Conservation (phyloP, 495 filamentous ascomycete genomes). For the Trichoderma virens region DNA sequence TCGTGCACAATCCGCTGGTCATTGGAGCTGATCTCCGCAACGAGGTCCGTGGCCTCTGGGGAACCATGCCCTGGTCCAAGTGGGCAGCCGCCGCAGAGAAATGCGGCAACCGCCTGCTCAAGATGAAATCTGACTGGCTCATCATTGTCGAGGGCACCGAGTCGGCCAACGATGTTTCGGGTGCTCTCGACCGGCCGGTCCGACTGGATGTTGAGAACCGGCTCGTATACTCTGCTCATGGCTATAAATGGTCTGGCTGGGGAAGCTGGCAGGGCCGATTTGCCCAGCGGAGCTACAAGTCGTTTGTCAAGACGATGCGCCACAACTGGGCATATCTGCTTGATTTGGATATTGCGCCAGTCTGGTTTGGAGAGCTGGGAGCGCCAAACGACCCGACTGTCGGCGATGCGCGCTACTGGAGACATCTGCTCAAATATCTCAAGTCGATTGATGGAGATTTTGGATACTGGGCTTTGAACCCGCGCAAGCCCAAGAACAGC, state of each 20-base stretch:
- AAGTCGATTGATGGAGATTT: conserved; percentile 49
- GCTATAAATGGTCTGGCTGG: conserved; percentile 57
- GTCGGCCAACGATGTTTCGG: conserved; percentile 49
- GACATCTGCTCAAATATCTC: conserved; percentile 46
- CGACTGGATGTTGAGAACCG: conserved; percentile 40
- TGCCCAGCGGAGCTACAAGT: conserved; percentile 43
- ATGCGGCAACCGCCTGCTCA: conserved; percentile 45
- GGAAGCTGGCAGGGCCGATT: conserved; percentile 45
- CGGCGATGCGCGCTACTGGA: conserved; percentile 53
- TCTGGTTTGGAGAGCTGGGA: conserved; percentile 57
- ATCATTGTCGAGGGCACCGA: conserved; percentile 55
- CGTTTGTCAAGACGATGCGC: conserved; percentile 49
- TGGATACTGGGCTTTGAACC: conserved; percentile 59
- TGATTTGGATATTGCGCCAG: conserved; percentile 47
- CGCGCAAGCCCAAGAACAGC: conserved; percentile 46
- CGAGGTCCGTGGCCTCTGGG: conserved; percentile 54
- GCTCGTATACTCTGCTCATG: conserved; percentile 55
- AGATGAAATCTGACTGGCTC: conserved; percentile 51
- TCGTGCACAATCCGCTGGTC: conserved; percentile 43
- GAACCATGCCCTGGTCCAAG: conserved; percentile 49
- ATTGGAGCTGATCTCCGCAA: conserved; percentile 54
- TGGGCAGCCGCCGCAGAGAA: conserved; percentile 53
- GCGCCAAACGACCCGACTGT: conserved; percentile 37
- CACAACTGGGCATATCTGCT: conserved; percentile 55
- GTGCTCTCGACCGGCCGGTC: conserved; percentile 41